A percentile compares a stretch with the other conserved stretches of the same genome.
Conservation (phyloP, 768 basidiomycete species). For the Leccinum variicolor region DNA sequence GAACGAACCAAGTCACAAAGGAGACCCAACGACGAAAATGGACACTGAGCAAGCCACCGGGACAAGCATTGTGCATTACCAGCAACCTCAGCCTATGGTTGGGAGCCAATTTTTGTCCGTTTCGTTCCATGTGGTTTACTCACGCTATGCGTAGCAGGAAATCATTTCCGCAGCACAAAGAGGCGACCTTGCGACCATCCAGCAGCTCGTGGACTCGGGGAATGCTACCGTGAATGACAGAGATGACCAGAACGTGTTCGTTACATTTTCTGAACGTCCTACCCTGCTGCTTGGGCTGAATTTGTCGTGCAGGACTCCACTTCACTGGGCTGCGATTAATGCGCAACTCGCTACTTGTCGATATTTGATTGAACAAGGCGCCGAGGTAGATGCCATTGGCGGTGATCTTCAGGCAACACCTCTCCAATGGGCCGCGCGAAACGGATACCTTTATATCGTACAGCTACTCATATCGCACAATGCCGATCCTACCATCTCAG, state of each 20-base stretch:
- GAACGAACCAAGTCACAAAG: slow-evolving; percentile 29
- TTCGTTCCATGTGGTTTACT: slow-evolving; percentile 1
- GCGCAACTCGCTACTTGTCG: slow-evolving; percentile 88
- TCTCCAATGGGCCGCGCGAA: slow-evolving; percentile 97
- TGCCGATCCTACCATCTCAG: slow-evolving; percentile 88
- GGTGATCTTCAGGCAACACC: slow-evolving; percentile 95
- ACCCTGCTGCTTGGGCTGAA: slow-evolving; percentile 6
- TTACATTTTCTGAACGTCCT: background rate
- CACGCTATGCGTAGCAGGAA: slow-evolving; percentile 34
- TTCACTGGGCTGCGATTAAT: slow-evolving; percentile 99
- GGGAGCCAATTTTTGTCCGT: background rate
- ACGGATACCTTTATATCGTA: slow-evolving; percentile 94
- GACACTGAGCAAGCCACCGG: slow-evolving; percentile 27
- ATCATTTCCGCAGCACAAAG: slow-evolving; percentile 87
- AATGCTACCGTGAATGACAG: slow-evolving; percentile 69
- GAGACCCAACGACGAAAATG: slow-evolving; percentile 28
- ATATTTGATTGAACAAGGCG: slow-evolving; percentile 86
- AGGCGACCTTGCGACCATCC: slow-evolving; percentile 69
- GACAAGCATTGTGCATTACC: slow-evolving; percentile 24
- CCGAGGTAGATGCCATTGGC: slow-evolving; percentile 91
- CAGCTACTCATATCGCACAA: slow-evolving; percentile 87
- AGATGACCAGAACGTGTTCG: slow-evolving; percentile 80
- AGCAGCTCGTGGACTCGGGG: slow-evolving; percentile 67
- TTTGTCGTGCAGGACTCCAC: slow-evolving; percentile 51
- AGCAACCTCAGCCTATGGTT: slow-evolving; percentile 24